A percentile compares a stretch with the other conserved stretches of the same genome.
Conservation (phyloP, 805 yeast species). For the Wickerhamia fluorescens region DNA sequence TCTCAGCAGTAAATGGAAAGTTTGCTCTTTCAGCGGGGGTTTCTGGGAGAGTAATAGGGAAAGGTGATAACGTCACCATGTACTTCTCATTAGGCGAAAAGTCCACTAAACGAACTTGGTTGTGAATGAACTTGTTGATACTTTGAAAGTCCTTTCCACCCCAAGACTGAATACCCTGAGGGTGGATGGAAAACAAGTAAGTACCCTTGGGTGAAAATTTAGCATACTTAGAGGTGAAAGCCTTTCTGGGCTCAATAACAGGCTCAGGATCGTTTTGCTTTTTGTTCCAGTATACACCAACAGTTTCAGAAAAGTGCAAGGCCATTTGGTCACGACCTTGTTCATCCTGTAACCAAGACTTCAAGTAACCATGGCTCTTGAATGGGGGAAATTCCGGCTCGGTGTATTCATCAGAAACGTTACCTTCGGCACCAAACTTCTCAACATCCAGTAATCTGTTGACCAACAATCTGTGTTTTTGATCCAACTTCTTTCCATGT, state of each 20-base stretch:
- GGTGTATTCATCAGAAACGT: slow-evolving; percentile 50
- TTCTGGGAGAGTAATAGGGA: slow-evolving; percentile 65
- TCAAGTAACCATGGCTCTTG: slow-evolving; percentile 72
- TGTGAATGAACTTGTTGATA: slow-evolving; percentile 75
- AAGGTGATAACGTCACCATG: slow-evolving; percentile 83
- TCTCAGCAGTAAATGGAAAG: slow-evolving; percentile 80
- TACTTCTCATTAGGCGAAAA: slow-evolving; percentile 90
- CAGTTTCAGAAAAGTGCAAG: slow-evolving; percentile 70
- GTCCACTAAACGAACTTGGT: slow-evolving; percentile 81
- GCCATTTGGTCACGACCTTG: slow-evolving; percentile 86
- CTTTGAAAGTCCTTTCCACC: slow-evolving; percentile 80
- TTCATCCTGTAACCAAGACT: slow-evolving; percentile 86
- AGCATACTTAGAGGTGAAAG: slow-evolving; percentile 84
- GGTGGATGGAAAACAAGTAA: slow-evolving; percentile 78
- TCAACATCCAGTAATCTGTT: slow-evolving; percentile 81
- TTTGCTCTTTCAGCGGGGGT: slow-evolving; percentile 54
- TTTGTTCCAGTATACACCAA: slow-evolving; percentile 84
- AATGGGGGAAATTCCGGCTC: slow-evolving; percentile 73
- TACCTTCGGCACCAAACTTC: slow-evolving; percentile 61
- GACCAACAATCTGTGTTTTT: slow-evolving; percentile 81
- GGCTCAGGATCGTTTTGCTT: slow-evolving; percentile 66
- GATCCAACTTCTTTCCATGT: slow-evolving; percentile 88
- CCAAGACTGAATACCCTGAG: slow-evolving; percentile 94
- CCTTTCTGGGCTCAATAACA: slow-evolving; percentile 69
- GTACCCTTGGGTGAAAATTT: slow-evolving; percentile 93